Base-by-base conservation (phyloP, 2,329 filamentous ascomycete species). In the Pseudodiploospora longispora region DNA sequence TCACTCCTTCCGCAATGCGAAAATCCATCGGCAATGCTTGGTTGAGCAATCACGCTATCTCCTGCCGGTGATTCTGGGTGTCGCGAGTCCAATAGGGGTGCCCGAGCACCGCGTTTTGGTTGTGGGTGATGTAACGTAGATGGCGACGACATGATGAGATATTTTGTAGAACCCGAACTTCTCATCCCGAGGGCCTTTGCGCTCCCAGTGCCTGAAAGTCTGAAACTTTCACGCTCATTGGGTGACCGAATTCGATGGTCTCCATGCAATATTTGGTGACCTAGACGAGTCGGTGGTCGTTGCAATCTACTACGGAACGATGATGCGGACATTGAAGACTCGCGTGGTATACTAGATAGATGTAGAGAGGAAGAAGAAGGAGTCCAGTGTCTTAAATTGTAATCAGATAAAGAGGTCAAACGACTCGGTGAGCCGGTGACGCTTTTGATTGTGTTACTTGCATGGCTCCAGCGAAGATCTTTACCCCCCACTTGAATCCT, bases 401-500 rank as follows among this genome's bases (percentile, higher is more conserved):
- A 19, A 19, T 19, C 19, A 19, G 19, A 19, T 19, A 19, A 31
- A 37, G 43, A 29, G 19, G 19, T 19, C 19, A 19, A 19, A 19
- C 19, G 19, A 19, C 19, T 19, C 19, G 19, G 19, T 19, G 19
- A 19, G 19, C 19, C 19, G 19, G 19, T 19, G 19, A 19, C 19
- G 19, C 52, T 61, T 41, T 53, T 46, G 5, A 60, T 44, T n/a
- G 58, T 56, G 36, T 59, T 58, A 32, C 47, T 54, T 5, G 46
- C 45, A 6, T 47, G 47, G 41, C 54, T 62, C 61, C 60, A 64
- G 27, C 52, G 53, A 42, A 59, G 49, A 29, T 53, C 47, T 30
- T 58, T 52, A 12, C 49, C 53, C 1, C 61, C 59, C 38, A 64
- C 59, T 27, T 47, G 49, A 30, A 64, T 53, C 31, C 49, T 55